Base-by-base conservation (phyloP, 371 early-diverging fungal species). In the Phascolomyces articulosus region DNA sequence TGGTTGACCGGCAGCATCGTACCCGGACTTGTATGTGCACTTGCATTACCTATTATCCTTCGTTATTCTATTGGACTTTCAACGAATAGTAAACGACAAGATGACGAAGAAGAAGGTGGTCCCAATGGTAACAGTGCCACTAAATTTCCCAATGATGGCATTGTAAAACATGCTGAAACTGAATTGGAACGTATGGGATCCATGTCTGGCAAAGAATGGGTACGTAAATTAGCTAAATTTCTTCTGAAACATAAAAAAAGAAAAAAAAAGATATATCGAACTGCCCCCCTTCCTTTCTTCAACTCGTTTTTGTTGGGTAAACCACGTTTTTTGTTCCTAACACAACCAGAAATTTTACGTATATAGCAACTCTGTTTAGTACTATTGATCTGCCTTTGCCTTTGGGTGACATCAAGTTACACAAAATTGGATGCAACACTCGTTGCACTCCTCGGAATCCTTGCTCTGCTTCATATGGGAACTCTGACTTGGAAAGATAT, bases 401-500 rank as follows among this genome's bases (percentile, higher is more conserved):
- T 91, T 9, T 94, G 94, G 94, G 79, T 90, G 24, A 83, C 87
- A n/a, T 81, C 85, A 2, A 60, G 75, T 26, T 79, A 78, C 57
- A 88, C 88, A 28, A 78, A 82, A 16, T 64, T 93, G 4, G 89
- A 91, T 62, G 79, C 92, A 1, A 84, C 91, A 0, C 73, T 91
- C n/a, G 88, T 93, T 1, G 91, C 91, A 7, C 76, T 89, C 20
- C 62, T 85, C 40, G 93, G 89, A 2, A 69, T 93, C 8, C 73
- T 82, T 0, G 65, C 71, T 0, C 62, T 93, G 40, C 55, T 91
- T n/a, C 67, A 88, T 26, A 63, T 84, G 53, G 83, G 85, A 13
- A 85, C 89, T 2, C 56, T 94, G 15, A 62, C 72, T 4, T 94
- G 94, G 94, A 84, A 85, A 49, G 90, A 93, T 64, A 76, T 94